phyloP scores from a whole-genome alignment of 306 rosid genomes.

The Parietaria judaica region DNA sequence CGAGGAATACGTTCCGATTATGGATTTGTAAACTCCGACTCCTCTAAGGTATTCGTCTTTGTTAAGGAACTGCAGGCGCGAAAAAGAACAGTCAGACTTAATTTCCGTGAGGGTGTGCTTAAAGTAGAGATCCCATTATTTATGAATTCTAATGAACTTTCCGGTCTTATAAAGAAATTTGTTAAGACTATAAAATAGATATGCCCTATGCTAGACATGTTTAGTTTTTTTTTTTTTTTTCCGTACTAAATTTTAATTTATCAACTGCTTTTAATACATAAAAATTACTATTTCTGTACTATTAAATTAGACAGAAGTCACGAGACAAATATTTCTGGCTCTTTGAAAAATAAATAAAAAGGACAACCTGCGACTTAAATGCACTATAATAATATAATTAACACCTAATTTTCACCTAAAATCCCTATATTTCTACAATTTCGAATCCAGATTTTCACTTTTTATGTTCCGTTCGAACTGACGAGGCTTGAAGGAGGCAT shows the following conservation, averaged over 20 bases:
- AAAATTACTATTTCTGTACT: background rate
- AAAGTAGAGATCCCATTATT: no score
- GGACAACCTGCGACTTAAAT: no score
- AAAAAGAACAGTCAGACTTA: background rate
- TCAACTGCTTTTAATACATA: no score
- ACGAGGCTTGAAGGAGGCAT: background rate
- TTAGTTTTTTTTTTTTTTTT: background rate
- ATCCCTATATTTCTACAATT: background rate
- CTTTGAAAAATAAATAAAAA: background rate
- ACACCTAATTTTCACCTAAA: no score
- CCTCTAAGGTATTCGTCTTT: slow-evolving; percentile 84
- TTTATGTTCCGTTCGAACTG: background rate
- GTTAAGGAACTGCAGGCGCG: slow-evolving; percentile 59
- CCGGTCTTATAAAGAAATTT: no score
- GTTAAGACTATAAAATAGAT: background rate
- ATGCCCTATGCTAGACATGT: background rate
- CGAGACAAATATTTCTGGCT: background rate
- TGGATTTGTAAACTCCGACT: slow-evolving; percentile 51
- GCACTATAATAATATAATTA: no score
- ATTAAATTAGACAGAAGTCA: background rate
- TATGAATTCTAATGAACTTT: no score
- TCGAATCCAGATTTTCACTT: background rate
- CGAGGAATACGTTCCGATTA: slow-evolving; percentile 62
- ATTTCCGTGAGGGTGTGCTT: no score
- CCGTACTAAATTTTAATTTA: no score